Base-by-base conservation (phyloP, 805 yeast species). In the Candida arabinofermentans region DNA sequence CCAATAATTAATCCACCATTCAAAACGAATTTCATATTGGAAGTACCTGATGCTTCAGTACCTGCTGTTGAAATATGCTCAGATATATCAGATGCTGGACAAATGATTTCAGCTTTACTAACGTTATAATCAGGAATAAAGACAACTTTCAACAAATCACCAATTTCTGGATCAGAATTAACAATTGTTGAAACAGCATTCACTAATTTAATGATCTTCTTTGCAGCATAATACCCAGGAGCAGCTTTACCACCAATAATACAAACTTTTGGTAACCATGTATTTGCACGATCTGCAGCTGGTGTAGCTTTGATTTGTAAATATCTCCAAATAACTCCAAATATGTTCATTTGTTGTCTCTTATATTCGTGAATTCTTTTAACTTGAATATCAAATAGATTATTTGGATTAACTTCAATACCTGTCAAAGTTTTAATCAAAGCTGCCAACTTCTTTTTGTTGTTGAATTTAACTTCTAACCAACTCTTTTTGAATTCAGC, bases 1-100 rank as follows among this genome's bases (percentile, higher is more conserved):
- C 97, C 97, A 50, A 89, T 82, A 53, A 89, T 86, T 50, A 89
- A 75, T 38, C 97, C 97, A 65, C 96, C 97, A 59, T 88, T 89
- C 66, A 89, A 71, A 19, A 88, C 96, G 61, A 89, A 89, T 69
- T 89, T 89, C 97, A 89, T 89, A 70, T 89, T 89, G 27, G 95
- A 86, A 26, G 97, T 89, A 59, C 97, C 97, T 1, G 95, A 84
- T 18, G 96, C 97, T 63, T 89, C 97, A 23, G 97, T 89, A 54
- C 97, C 97, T 8, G 97, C 97, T 33, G 97, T 89, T 12, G 96
- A 89, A 51, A 89, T 89, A 67, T 89, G 97, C 68, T 89, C 93
- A 36, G 93, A 83, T 55, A 89, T 71, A 62, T 89, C 97, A 34
- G 91, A 81, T 17, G 91, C 96, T 21, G 96, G 96, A 50, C 80